Evolutionary conservation across 2,329 filamentous ascomycete genomes (phyloP).

Genomic region (Fusarium piperis): DNA sequence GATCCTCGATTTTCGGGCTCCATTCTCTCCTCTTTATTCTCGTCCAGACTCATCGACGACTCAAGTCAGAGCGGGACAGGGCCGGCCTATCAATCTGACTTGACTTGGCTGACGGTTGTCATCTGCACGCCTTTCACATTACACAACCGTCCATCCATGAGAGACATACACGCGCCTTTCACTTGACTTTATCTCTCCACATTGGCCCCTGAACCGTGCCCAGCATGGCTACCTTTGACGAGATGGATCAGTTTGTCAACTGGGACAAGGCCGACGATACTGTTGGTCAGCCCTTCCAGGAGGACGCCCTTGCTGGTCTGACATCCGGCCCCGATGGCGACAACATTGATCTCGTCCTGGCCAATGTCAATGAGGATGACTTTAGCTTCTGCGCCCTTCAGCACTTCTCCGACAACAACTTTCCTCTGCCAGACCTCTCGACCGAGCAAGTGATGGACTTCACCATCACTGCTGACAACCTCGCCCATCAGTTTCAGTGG

Average conservation of each 20-base stretch:
- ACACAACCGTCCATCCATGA: slow-evolving; percentile 1
- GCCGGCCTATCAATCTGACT: neutral
- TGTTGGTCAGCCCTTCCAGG: slow-evolving; percentile 46
- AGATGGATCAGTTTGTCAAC: slow-evolving; percentile 71
- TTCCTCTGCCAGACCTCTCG: slow-evolving; percentile 42
- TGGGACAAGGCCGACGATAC: slow-evolving; percentile 63
- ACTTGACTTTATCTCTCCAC: slow-evolving; percentile 25
- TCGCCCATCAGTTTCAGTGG: slow-evolving; percentile 44
- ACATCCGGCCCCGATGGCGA: slow-evolving; percentile 43
- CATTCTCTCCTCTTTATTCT: slow-evolving; percentile 20
- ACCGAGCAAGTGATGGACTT: slow-evolving; percentile 46
- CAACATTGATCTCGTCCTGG: slow-evolving; percentile 64
- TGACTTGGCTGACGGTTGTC: slow-evolving; percentile 18
- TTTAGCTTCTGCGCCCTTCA: slow-evolving; percentile 68
- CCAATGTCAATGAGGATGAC: slow-evolving; percentile 66
- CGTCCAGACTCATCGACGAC: slow-evolving; percentile 11
- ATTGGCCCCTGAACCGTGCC: slow-evolving; percentile 19
- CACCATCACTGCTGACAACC: slow-evolving; percentile 25
- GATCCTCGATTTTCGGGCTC: slow-evolving; percentile 19
- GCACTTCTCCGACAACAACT: slow-evolving; percentile 60
- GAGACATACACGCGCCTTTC: slow-evolving; percentile 34
- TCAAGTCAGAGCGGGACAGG: slow-evolving; percentile 15
- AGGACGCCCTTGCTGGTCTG: slow-evolving; percentile 49
- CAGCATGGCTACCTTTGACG: slow-evolving; percentile 55
- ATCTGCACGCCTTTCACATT: slow-evolving; percentile 20